phyloP scores from a whole-genome alignment of 495 filamentous ascomycete species.

The Cudoniella acicularis region DNA sequence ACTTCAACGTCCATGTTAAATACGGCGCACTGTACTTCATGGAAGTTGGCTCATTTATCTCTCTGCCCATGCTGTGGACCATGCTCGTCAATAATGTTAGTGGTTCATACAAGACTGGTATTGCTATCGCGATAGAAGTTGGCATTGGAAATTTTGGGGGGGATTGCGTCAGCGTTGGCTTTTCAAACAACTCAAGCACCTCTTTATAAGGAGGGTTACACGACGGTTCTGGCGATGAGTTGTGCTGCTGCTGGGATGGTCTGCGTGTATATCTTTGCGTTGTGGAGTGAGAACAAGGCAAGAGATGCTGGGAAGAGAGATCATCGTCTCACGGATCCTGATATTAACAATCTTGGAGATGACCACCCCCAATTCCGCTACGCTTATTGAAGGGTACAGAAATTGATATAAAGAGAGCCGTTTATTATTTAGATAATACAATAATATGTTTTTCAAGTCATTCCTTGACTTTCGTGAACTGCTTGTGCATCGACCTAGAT shows the following conservation, averaged over 20 bases:
- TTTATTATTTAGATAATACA: no score
- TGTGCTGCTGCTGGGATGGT: neutral
- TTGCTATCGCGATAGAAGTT: constrained; percentile 16
- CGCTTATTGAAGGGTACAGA: constrained; percentile 26
- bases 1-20: constrained; percentile 16
- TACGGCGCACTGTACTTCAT: constrained; percentile 20
- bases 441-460: no score
- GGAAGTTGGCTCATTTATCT: constrained; percentile 12
- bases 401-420: no score
- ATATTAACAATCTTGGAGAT: constrained; percentile 52
- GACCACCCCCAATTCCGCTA: constrained; percentile 52
- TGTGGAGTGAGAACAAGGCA: constrained; percentile 43
- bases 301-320: constrained; percentile 48
- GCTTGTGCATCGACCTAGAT: no score
- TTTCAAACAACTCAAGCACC: constrained; percentile 7
- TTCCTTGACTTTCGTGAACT: no score
- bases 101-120: constrained; percentile 11
- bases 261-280: neutral
- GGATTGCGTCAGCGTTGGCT: constrained; percentile 10
- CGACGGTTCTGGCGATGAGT: constrained; percentile 6
- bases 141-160: constrained; percentile 22
- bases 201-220: constrained; percentile 2
- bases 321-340: constrained; percentile 36
- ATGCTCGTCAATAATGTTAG: constrained; percentile 17
- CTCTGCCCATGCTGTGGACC: constrained; percentile 18